Evolutionary conservation across 225 moss, liverwort and hornwort species (phyloP), one percentile per base, ranked within the genome.

Genomic region (Asterella californica): DNA sequence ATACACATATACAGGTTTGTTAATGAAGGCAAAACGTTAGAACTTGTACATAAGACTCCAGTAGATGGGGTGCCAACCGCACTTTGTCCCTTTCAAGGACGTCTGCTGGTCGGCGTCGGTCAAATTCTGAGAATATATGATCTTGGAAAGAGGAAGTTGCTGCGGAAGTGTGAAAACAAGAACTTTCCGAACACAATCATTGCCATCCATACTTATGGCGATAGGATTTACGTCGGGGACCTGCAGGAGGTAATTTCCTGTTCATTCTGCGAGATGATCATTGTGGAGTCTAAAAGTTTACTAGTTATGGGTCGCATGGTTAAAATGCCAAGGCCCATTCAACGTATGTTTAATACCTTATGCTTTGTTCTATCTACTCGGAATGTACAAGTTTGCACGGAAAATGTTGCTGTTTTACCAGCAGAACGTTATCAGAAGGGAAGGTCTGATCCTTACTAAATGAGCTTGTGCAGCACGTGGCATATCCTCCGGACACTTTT

Each of bases 61-160:
- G 99, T 99, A 32, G 99, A 99, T 84, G 99, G 99, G 27, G 99
- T 99, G 81, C 99, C 99, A 53, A 99, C 93, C 57, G 99, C 99
- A 24, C 84, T 99, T 68, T 95, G 99, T 83, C 95, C 91, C 69
- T 99, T 99, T 80, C 99, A 99, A 89, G 99, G 99, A 59, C 99
- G 99, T 69, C 89, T 99, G 76, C 77, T 99, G 45, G 99, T 99
- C 74, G 99, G 99, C 63, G 90, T 99, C 38, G 99, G 99, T 80
- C 95, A 94, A 79, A 88, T 95, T 81, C 78, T 99, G 71, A 93
- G 99, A 85, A 93, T 99, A 46, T 99, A 99, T 74, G 95, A 99
- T 82, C 90, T 99, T 74, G 99, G 99, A 36, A 99, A 99, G 82
- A 86, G 90, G 83, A 99, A 99, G 82, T 86, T 99, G 78, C 86